Evolutionary conservation across 225 moss, liverwort and hornwort genomes (phyloP), one percentile per base, ranked within the genome.

Genomic region (Anthoceros angustus): DNA sequence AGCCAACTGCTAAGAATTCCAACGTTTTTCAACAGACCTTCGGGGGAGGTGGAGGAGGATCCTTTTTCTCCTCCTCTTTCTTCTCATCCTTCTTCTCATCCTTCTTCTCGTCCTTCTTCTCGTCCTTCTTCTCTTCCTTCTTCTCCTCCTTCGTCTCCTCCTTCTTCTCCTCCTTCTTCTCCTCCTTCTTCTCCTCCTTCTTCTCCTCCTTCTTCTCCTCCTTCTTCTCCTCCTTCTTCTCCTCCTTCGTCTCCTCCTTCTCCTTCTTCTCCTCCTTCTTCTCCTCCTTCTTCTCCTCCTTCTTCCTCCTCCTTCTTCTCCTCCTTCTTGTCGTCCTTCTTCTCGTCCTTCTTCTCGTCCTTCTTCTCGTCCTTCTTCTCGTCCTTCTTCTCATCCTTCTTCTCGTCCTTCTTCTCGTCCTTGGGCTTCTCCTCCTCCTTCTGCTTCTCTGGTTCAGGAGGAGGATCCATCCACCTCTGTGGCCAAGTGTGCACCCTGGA

Each of bases 11-110:
- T 32, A 32, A 32, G 32, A 55, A 55, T 55, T 55, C 16, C 18
- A 55, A 55, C 23, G 14, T 18, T 48, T 48, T 32, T 32, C 32
- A 32, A 48, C 55, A 15, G 6, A 55, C 55, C 55, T 55, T 55
- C 23, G 55, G 55, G n/a, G 55, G 55, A 9, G 55, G 55, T 55
- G 55, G 55, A 9, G 55, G 55, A 11, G 45, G 45, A 11, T 46
- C 45, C 45, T 46, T 46, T 23, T 55, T 55, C 55, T 55, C 55
- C n/a, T 20, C 55, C 55, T 55, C 55, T 12, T 55, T 55, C 16
- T 18, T 18, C 14, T 55, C 23, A 0, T 55, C 55, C 10, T 7
- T 23, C 10, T 50, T 20, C 14, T 50, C 20, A 20, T 14, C 16
- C 14, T 50, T 50, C 49, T 50, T 20, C 7, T 8, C 49, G 5